Evolutionary conservation across 169 alveolate genomes (phyloP), one percentile per base, ranked within the genome.

Genomic region (Toxoplasma gondii): DNA sequence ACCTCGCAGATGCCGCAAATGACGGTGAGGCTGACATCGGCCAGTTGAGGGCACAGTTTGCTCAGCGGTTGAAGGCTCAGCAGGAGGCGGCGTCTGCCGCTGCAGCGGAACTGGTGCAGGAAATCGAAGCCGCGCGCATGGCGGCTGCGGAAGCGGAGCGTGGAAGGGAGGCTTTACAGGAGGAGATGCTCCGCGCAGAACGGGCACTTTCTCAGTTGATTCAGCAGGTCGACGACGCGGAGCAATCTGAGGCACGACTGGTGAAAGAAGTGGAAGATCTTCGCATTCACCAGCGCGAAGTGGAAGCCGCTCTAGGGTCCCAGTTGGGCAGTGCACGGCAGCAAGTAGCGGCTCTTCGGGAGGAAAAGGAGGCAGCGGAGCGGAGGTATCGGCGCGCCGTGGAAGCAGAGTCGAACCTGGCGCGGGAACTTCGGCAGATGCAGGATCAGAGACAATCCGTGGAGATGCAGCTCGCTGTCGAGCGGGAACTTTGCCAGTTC

Each of bases 1-100:
- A 64, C n/a, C n/a, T 64, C 34, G 74, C 24, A 22, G 74, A 64
- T 31, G 74, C 74, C 34, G 74, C n/a, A 31, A 64, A 31, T 22
- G 74, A 64, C 74, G 74, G 74, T 16, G 74, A 64, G 74, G 74
- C 74, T 16, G 74, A 64, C 74, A 4, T 64, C 29, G 74, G 74
- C 34, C 74, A 64, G 74, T 64, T 64, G 74, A 64, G 74, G n/a
- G 74, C 74, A 31, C 74, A 64, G 74, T 64, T 64, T 64, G 74
- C n/a, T 64, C 74, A 12, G n/a, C 7, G 74, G 74, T 19, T 64
- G 74, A 64, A 64, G 74, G 34, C 7, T 16, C 74, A 64, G n/a
- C 34, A 64, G 74, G 74, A 64, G 74, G 74, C 74, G 24, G 74
- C 74, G n/a, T 16, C 7, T 1, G 74, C 74, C 34, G 74, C 74